phyloP scores from a whole-genome alignment of 352 stramenopile species.

The Plasmopara muralis region DNA sequence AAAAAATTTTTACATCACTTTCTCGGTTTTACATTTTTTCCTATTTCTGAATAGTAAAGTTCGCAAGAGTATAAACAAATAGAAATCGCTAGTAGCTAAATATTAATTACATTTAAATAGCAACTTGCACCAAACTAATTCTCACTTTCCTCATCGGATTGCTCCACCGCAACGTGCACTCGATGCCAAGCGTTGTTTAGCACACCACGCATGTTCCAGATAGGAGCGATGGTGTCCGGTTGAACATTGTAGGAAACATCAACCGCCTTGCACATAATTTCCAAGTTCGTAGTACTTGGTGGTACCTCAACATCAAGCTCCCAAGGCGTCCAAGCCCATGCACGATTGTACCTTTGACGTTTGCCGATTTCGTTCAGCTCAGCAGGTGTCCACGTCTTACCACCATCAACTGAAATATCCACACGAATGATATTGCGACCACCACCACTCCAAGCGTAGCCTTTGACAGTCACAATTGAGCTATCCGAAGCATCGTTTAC shows the following conservation, averaged over 20 bases:
- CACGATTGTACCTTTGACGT: constrained; percentile 84
- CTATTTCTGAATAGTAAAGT: too few species aligned
- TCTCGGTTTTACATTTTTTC: too few species aligned
- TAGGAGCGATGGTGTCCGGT: constrained; percentile 90
- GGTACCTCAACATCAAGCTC: constrained; percentile 88
- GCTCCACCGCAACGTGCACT: constrained; percentile 59
- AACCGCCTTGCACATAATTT: constrained; percentile 92
- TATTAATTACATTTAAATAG: not conserved
- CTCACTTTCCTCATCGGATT: constrained; percentile 36
- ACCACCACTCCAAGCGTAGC: constrained; percentile 92
- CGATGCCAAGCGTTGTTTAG: constrained; percentile 96
- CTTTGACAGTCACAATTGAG: constrained; percentile 85
- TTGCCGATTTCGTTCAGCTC: constrained; percentile 78
- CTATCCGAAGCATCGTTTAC: constrained; percentile 54
- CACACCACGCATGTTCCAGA: constrained; percentile 97
- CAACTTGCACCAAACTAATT: not conserved
- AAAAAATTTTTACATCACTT: too few species aligned
- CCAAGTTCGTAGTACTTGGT: constrained; percentile 63
- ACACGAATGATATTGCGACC: constrained; percentile 94
- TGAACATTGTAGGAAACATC: constrained; percentile 96
- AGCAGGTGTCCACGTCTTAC: constrained; percentile 89
- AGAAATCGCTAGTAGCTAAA: too few species aligned
- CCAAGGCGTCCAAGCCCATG: constrained; percentile 96
- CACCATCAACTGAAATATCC: constrained; percentile 92
- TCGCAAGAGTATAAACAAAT: too few species aligned